Evolutionary conservation across 768 basidiomycete genomes (phyloP), one percentile per base, ranked within the genome.

Genomic region (Amanita rubescens): DNA sequence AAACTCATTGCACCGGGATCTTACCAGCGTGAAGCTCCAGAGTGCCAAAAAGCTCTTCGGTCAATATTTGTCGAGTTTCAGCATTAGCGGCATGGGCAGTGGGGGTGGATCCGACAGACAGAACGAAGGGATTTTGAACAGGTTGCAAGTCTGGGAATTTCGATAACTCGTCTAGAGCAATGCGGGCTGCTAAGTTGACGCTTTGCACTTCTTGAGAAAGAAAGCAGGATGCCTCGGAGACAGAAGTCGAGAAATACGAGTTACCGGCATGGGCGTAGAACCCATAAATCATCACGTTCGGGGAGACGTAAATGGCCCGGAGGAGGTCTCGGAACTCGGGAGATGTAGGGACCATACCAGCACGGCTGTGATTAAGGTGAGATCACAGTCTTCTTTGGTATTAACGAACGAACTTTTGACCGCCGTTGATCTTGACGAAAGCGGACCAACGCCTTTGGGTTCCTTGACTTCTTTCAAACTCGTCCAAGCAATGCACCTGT

Each of bases 21-120:
- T 20, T 56, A 84, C 84, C 83, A 56, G 87, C 90, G 68, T 86
- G 90, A 51, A 93, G 65, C 66, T 93, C 90, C 17, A 93, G 71
- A 25, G 67, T 67, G 0, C 86, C 85, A 54, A 81, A 72, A 33
- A 90, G 71, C 49, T 69, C 59, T 22, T 72, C 66, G 6, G 74
- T 68, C 17, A 85, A 62, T 41, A 70, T 64, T 14, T 69, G 67
- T 47, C 71, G 73, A 17, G 73, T 73, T 59, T 75, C 78, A 20
- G 75, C 69, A 27, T 77, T 80, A 11, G 85, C 88, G 9, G 85
- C 85, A 62, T 92, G 87, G 0, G 90, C 91, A 2, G 90, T 84
- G 1, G 91, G 91, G 2, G 91, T 93, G n/a, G 90, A 86, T 19
- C 91, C 90, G 1, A 93, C 84, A 2, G 87, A 86, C 33, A 94